phyloP scores from a whole-genome alignment of 768 basidiomycete species.

The Grammothele lineata region DNA sequence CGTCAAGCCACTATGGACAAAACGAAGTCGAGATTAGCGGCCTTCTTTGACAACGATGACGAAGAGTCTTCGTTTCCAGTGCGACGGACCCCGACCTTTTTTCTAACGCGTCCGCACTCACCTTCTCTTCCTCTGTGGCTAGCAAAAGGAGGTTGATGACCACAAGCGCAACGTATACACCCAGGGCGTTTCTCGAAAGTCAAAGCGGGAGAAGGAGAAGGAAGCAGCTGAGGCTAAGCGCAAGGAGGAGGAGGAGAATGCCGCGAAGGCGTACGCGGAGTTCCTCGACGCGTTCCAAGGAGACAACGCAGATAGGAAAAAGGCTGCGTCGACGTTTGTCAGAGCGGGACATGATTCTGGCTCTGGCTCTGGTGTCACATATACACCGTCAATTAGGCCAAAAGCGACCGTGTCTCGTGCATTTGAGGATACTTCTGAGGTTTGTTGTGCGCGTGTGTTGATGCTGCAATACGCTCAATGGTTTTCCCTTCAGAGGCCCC shows the following conservation, averaged over 20 bases:
- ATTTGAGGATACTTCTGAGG: conserved; percentile 32
- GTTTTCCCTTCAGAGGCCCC: conserved; percentile 33
- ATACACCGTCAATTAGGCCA: conserved; percentile 32
- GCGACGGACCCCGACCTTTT: conserved; percentile 76
- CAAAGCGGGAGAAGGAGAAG: conserved; percentile 86
- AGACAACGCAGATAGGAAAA: conserved; percentile 49
- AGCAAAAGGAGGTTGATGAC: conserved; percentile 85
- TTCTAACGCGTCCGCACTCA: conserved; percentile 57
- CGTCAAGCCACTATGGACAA: conserved; percentile 47
- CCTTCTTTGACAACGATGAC: conserved; percentile 83
- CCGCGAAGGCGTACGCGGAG: conserved; percentile 77
- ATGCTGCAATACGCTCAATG: too few species aligned
- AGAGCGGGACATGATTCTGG: conserved; percentile 49
- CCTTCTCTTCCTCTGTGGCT: conserved; percentile 39
- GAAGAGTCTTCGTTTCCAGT: conserved; percentile 86
- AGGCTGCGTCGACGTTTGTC: conserved; percentile 56
- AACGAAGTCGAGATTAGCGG: conserved; percentile 63
- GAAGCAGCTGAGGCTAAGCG: conserved; percentile 91
- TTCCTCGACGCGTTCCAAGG: conserved; percentile 84
- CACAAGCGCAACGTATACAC: conserved; percentile 83
- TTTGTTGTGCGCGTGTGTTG: conserved; percentile 16
- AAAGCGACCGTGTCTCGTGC: conserved; percentile 25
- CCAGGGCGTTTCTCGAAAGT: conserved; percentile 84
- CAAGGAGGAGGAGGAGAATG: conserved; percentile 75
- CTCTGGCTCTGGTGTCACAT: conserved; percentile 31